Base-by-base conservation (phyloP, 495 filamentous ascomycete genomes). In the Daldinia decipiens region DNA sequence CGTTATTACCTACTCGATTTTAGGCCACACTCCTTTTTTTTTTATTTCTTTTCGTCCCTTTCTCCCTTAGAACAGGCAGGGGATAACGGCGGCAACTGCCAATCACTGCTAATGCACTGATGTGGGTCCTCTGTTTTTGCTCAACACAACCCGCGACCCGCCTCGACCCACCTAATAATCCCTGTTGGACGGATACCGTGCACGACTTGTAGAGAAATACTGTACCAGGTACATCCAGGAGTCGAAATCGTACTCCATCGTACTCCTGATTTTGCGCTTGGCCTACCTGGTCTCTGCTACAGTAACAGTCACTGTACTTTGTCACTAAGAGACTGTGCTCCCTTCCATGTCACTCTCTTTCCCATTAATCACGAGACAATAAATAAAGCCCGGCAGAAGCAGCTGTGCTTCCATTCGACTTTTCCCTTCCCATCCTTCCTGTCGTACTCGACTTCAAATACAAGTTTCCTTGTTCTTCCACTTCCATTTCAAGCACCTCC, bases 351-450 rank as follows among this genome's bases (percentile, higher is more conserved):
- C 65, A 66, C 67, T 74, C 74, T 73, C 72, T 67, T 72, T 74
- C 65, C 70, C 67, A 58, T 67, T 72, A 72, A 74, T 73, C 73
- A 76, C 73, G 68, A 77, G 75, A 74, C 75, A 77, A 73, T 77
- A 77, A 77, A 77, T 77, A 77, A 73, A 59, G 65, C 52, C 70
- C 71, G 68, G 67, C 63, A 62, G 73, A 57, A 74, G 70, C 73
- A 71, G 65, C 76, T 72, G 56, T 68, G 71, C 71, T 70, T 61
- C 71, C 68, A 71, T 66, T 67, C 59, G 56, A 71, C 47, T 65
- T 74, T 65, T 71, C 57, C 53, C 62, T 59, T 67, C 67, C 62
- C 68, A 67, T 64, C 68, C 62, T 69, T 74, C 65, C 69, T 71
- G 65, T 72, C 70, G 62, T 60, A 69, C 68, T 76, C 71, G 68